A percentile compares a stretch with the other conserved stretches of the same genome.
Evolutionary conservation across 2,329 filamentous ascomycete genomes (phyloP).

Genomic region (Ophiostoma novo-ulmi): DNA sequence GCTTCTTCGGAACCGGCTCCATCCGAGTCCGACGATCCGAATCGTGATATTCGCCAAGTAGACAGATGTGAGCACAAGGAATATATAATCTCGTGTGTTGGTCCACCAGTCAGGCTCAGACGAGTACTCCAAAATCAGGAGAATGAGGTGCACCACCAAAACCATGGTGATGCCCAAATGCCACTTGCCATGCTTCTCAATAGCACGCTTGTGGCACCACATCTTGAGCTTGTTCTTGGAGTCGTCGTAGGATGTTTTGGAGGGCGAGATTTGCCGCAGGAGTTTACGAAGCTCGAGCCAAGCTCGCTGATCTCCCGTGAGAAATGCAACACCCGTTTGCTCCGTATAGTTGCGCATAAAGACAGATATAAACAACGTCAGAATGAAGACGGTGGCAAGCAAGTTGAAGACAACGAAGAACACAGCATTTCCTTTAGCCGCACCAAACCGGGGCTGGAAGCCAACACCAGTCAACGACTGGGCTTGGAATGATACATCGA

Average conservation of each 20-base stretch:
- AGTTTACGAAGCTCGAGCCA: conserved; percentile 95
- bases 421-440: conserved; percentile 76
- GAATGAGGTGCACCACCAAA: conserved; percentile 73
- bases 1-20: conserved; percentile 84
- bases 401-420: conserved; percentile 98
- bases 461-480: conserved; percentile 75
- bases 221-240: conserved; percentile 73
- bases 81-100: conserved; percentile 64
- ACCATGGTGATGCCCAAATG: conserved; percentile 74
- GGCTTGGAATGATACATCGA: conserved; percentile 79
- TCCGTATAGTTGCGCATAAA: conserved; percentile 99
- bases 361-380: conserved; percentile 96
- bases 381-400: conserved; percentile 88
- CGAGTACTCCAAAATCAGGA: conserved; percentile 83
- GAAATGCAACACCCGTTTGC: conserved; percentile 91
- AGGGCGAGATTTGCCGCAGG: conserved; percentile 86
- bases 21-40: conserved; percentile 81
- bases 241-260: conserved; percentile 80
- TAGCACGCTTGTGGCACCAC: conserved; percentile 92
- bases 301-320: conserved; percentile 91
- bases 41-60: conserved; percentile 80
- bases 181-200: conserved; percentile 92
- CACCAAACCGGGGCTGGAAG: conserved; percentile 64
- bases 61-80: conserved; percentile 73
- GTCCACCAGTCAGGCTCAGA: conserved; percentile 69